These are phyloP conservation scores for Cercospora sojina DNA, from an alignment of 2,329 filamentous ascomycete genomes.

Conservation along the genomic window DNA sequence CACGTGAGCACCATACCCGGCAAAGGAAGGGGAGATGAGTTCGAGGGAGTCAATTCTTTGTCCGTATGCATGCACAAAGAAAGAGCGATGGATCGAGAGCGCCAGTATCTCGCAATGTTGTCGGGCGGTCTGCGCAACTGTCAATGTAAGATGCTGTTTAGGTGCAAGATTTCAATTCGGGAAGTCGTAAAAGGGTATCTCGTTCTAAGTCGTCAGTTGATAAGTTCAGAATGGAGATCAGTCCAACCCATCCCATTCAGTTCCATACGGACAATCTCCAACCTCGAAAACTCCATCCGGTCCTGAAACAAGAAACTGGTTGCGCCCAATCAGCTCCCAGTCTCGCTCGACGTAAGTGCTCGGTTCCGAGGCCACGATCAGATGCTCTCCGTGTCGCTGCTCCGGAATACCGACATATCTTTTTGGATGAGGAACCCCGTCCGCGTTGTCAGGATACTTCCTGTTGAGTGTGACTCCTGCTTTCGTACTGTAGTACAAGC, in stretches of 20 bases:
- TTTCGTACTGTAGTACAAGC: constrained; percentile 49
- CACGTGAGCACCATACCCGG: not conserved
- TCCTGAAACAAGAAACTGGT: constrained; percentile 47
- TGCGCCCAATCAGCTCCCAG: constrained; percentile 53
- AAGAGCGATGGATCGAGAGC: not conserved
- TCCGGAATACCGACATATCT: constrained; percentile 38
- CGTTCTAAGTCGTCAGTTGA: constrained; percentile 3
- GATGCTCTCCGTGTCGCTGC: constrained; percentile 50
- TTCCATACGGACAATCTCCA: constrained; percentile 41
- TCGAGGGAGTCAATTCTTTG: not conserved
- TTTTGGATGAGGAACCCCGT: constrained; percentile 41
- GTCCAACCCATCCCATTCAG: constrained; percentile 43
- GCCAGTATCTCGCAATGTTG: not conserved
- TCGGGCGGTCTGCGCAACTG: not conserved
- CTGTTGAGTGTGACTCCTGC: constrained; percentile 55
- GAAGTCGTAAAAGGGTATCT: not conserved
- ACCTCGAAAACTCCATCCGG: constrained; percentile 42
- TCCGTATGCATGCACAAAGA: not conserved
- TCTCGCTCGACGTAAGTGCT: constrained; percentile 54
- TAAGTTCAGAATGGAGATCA: not conserved
- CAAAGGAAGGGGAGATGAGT: not conserved
- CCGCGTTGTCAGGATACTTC: constrained; percentile 53
- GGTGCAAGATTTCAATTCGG: not conserved
- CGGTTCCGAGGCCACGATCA: constrained; percentile 56
- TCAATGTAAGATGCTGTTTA: not conserved